Evolutionary conservation across 345 rosid species (phyloP).

Genomic region (Syzygium jambos): DNA sequence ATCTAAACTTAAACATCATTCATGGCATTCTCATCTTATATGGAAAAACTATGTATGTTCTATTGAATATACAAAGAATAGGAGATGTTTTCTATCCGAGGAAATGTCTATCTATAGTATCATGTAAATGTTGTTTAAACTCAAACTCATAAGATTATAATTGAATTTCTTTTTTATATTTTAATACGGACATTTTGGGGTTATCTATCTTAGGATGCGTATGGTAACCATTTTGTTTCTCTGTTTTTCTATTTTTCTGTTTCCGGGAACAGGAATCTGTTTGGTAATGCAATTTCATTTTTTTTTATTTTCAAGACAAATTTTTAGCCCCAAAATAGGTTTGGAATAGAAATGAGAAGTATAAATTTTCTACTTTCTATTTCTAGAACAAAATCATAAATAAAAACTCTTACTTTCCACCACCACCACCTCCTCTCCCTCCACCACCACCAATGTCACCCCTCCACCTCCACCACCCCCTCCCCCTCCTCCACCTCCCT

Average conservation of each 20-base stretch:
- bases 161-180: neutral
- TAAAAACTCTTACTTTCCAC: neutral
- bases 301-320: too few relatives aligned
- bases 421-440: constrained; percentile 8
- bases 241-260: too few relatives aligned
- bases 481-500: constrained; percentile 34
- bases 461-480: constrained; percentile 14
- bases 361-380: too few relatives aligned
- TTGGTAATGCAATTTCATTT: too few relatives aligned
- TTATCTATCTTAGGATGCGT: neutral
- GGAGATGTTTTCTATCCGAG: neutral
- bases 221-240: too few relatives aligned
- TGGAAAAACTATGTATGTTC: neutral
- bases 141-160: neutral
- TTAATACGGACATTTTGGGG: neutral
- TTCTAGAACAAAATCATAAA: too few relatives aligned
- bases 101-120: neutral
- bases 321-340: too few relatives aligned
- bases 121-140: neutral
- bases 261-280: too few relatives aligned
- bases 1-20: neutral
- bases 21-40: neutral
- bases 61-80: neutral
- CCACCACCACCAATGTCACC: constrained; percentile 11
- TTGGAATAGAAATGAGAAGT: too few relatives aligned